A percentile compares a stretch with the other conserved stretches of the same genome.
These are phyloP conservation scores for Peniophora sp. DNA, from an alignment of 1,284 basidiomycete species.

Conservation along the genomic window DNA sequence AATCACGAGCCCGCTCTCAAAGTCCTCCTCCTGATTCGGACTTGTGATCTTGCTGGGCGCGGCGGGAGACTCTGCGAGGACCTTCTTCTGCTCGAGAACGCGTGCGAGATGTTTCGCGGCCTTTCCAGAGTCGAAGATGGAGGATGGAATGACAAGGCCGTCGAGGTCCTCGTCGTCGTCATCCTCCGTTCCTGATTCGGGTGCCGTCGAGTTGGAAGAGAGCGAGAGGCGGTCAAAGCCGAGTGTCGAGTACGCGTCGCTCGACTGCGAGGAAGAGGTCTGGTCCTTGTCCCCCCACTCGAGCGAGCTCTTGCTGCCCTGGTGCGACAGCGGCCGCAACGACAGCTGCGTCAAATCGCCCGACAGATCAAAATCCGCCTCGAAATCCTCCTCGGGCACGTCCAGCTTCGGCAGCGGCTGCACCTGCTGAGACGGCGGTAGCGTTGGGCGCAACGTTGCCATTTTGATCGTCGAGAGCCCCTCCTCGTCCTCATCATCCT, in stretches of 20 bases:
- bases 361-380: conserved; percentile 70
- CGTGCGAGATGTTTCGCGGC: conserved; percentile 59
- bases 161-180: conserved; percentile 70
- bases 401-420: conserved; percentile 22
- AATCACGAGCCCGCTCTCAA: conserved; percentile 74
- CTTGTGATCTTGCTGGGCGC: conserved; percentile 43
- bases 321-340: conserved; percentile 63
- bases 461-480: conserved; percentile 76
- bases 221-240: conserved; percentile 66
- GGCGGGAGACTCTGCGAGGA: conserved; percentile 38
- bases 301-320: conserved; percentile 70
- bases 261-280: conserved; percentile 70
- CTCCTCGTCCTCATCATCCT: conserved; percentile 65
- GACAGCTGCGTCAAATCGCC: conserved; percentile 70
- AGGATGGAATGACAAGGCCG: conserved; percentile 68
- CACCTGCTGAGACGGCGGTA: conserved; percentile 8
- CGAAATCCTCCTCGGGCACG: conserved; percentile 56
- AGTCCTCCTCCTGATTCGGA: conserved; percentile 70
- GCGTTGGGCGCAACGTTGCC: conserved; percentile 35
- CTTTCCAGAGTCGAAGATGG: conserved; percentile 63
- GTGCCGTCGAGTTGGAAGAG: conserved; percentile 60
- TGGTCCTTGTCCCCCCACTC: conserved; percentile 81
- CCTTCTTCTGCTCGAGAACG: conserved; percentile 68
- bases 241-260: conserved; percentile 71
- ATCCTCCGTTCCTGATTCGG: conserved; percentile 60